These are phyloP conservation scores for Barnettozyma vustinii DNA, from an alignment of 805 yeast genomes.

Conservation along the genomic window DNA sequence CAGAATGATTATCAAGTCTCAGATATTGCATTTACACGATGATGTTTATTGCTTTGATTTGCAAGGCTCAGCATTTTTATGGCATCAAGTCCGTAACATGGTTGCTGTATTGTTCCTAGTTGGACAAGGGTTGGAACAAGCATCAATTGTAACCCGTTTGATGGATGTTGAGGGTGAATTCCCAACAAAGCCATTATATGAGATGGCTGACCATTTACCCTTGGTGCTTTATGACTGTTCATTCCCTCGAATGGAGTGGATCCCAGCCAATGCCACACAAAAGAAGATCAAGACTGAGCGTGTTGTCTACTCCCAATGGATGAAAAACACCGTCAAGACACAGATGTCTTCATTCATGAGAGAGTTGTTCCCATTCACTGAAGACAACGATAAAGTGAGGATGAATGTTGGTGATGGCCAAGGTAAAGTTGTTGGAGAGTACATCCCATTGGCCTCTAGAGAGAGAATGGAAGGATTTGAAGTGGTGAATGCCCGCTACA, in stretches of 20 bases:
- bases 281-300: constrained; percentile 39
- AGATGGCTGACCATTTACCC: constrained; percentile 88
- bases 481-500: constrained; percentile 59
- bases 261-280: constrained; percentile 23
- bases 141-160: constrained; percentile 50
- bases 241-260: constrained; percentile 70
- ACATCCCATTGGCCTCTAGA: constrained; percentile 54
- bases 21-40: constrained; percentile 35
- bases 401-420: constrained; percentile 75
- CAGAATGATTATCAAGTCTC: constrained; percentile 55
- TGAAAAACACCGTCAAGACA: constrained; percentile 54
- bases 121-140: constrained; percentile 71
- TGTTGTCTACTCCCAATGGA: constrained; percentile 43
- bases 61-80: constrained; percentile 83
- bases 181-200: constrained; percentile 73
- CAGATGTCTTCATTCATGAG: constrained; percentile 35
- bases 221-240: constrained; percentile 81
- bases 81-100: constrained; percentile 99
- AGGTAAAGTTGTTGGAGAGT: constrained; percentile 53
- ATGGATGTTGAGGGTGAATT: constrained; percentile 44
- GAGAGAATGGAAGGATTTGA: constrained; percentile 61
- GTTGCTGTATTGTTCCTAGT: constrained; percentile 74
- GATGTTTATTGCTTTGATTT: constrained; percentile 67
- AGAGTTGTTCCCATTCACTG: constrained; percentile 17
- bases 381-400: constrained; percentile 14